Conservation (phyloP, 148 eudicot genomes). For the Vaccinium vitisidaea region DNA sequence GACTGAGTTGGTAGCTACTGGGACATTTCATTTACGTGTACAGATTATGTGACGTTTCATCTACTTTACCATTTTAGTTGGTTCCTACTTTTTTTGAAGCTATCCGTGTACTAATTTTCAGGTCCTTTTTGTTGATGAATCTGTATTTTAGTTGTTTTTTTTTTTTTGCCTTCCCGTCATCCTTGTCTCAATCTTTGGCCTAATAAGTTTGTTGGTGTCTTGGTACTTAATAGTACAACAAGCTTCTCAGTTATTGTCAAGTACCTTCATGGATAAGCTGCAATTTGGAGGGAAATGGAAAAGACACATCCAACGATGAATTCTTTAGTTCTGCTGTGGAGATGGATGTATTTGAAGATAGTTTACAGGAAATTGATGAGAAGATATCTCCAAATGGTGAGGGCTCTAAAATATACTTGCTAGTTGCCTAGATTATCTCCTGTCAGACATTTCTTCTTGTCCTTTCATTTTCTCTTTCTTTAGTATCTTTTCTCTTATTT, state of each 20-base stretch:
- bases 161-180: neutral
- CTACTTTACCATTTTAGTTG: neutral
- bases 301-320: constrained; percentile 48
- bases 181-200: constrained; percentile 20
- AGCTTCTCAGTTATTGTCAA: constrained; percentile 59
- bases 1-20: neutral
- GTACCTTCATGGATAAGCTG: constrained; percentile 86
- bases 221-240: constrained; percentile 54
- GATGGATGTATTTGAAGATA: constrained; percentile 84
- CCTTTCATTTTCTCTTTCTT: neutral
- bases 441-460: constrained; percentile 1
- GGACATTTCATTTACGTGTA: neutral
- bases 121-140: neutral
- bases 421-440: neutral
- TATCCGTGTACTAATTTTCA: neutral
- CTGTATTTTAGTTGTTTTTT: neutral
- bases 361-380: constrained; percentile 37
- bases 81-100: neutral
- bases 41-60: neutral
- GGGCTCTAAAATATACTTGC: constrained; percentile 3
- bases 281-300: constrained; percentile 76
- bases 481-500: too few relatives aligned
- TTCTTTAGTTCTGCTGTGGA: constrained; percentile 56
- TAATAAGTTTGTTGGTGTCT: constrained; percentile 29
- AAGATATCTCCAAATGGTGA: constrained; percentile 42